A percentile compares a stretch with the other conserved stretches of the same genome.
Evolutionary conservation across 176 grass and related monocot genomes (phyloP).

Genomic region (Aegilops umbellulata): DNA sequence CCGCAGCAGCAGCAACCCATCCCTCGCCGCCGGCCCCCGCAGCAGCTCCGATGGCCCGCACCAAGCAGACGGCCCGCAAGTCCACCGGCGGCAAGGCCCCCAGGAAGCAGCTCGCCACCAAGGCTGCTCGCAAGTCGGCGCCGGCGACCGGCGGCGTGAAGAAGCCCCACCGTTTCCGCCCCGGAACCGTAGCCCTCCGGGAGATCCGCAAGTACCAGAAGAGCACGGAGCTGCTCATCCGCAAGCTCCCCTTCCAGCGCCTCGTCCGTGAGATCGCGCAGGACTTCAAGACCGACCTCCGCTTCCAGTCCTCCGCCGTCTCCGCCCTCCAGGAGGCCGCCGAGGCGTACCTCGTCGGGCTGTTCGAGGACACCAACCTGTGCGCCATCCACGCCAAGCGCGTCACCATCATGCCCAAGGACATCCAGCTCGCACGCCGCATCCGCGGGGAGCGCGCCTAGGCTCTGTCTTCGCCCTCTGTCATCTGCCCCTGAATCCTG

Average conservation of each 20-base stretch:
- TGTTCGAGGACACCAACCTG: constrained; percentile 77
- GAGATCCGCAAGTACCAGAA: constrained; percentile 90
- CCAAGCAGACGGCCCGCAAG: constrained; percentile 70
- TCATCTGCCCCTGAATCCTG: too few relatives aligned
- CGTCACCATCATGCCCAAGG: constrained; percentile 83
- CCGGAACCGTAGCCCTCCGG: constrained; percentile 58
- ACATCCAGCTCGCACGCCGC: constrained; percentile 60
- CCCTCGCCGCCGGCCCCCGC: too few relatives aligned
- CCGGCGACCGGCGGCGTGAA: constrained; percentile 64
- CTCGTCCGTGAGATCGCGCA: constrained; percentile 64
- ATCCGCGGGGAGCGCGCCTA: constrained; percentile 24
- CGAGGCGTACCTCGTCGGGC: constrained; percentile 62
- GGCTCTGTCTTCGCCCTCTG: not conserved
- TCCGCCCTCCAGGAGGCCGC: constrained; percentile 68
- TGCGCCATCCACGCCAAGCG: constrained; percentile 80
- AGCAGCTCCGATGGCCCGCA: constrained; percentile 48
- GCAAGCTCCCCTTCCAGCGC: constrained; percentile 74
- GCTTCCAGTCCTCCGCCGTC: constrained; percentile 63
- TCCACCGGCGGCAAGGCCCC: constrained; percentile 74
- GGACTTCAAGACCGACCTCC: constrained; percentile 75
- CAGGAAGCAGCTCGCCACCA: constrained; percentile 59
- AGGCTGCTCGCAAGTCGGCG: constrained; percentile 57
- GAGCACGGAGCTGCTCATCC: constrained; percentile 75
- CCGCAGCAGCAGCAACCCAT: not conserved
- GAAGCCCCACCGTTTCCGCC: constrained; percentile 71